phyloP scores from a whole-genome alignment of 306 rosid genomes.

The Quercus ilex region DNA sequence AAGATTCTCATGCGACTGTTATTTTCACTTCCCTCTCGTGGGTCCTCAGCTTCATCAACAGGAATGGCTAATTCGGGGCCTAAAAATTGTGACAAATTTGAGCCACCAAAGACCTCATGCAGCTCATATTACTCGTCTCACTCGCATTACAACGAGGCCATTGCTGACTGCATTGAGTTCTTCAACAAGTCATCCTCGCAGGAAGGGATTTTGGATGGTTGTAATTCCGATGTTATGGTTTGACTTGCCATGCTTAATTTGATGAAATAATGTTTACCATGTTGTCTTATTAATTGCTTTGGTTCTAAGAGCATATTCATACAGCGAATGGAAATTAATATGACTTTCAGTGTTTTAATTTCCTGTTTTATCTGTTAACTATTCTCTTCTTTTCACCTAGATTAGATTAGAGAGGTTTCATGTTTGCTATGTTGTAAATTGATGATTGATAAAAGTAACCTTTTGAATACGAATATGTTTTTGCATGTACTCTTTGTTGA shows the following conservation, averaged over 20 bases:
- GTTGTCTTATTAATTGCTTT: not conserved
- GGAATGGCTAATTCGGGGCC: slow-evolving; percentile 17
- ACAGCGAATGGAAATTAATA: not conserved
- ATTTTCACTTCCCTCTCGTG: slow-evolving; percentile 34
- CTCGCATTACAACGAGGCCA: slow-evolving; percentile 74
- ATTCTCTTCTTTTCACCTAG: not conserved
- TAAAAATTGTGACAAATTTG: slow-evolving; percentile 39
- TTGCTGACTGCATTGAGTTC: slow-evolving; percentile 81
- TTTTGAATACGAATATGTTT: not conserved
- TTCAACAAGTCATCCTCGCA: slow-evolving; percentile 59
- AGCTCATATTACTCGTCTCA: slow-evolving; percentile 70
- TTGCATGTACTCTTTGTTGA: not conserved
- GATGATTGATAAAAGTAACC: not conserved
- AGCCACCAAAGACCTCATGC: slow-evolving; percentile 81
- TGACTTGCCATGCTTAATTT: slow-evolving; percentile 19
- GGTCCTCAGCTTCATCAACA: not conserved
- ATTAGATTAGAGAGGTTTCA: not conserved
- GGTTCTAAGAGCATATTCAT: not conserved
- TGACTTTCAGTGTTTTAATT: not conserved
- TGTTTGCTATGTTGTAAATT: not conserved
- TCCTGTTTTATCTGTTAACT: not conserved
- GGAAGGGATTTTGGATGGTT: slow-evolving; percentile 38
- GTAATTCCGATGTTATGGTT: slow-evolving; percentile 36
- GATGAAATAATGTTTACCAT: not conserved
- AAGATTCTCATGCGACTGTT: slow-evolving; percentile 53